These are phyloP conservation scores for Ophiosphaerella herpotricha DNA, from an alignment of 2,329 filamentous ascomycete species.

Conservation along the genomic window DNA sequence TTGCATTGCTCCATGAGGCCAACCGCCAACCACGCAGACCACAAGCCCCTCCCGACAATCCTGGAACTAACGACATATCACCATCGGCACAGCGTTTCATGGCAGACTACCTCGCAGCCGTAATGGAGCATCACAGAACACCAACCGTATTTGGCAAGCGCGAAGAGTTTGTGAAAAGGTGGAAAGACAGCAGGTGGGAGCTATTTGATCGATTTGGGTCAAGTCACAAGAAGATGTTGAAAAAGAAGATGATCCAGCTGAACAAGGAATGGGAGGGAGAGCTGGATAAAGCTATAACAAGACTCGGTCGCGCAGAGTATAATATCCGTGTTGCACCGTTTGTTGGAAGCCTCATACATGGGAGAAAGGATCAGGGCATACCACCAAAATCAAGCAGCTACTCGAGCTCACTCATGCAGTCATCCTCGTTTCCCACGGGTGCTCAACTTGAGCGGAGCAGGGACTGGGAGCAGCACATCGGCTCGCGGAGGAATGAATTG, in stretches of 20 bases:
- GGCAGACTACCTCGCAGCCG: slow-evolving; percentile 19
- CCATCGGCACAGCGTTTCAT: slow-evolving; percentile 17
- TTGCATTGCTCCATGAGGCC: slow-evolving; percentile 14
- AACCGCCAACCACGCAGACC: background rate
- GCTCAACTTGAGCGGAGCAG: too few species aligned
- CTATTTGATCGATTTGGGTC: slow-evolving; percentile 11
- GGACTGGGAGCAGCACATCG: background rate
- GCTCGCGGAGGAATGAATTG: slow-evolving; percentile 5
- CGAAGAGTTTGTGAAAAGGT: slow-evolving; percentile 21
- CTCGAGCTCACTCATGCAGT: background rate
- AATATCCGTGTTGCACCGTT: slow-evolving; percentile 15
- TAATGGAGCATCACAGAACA: slow-evolving; percentile 26
- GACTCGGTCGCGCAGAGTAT: slow-evolving; percentile 9
- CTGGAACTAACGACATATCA: background rate
- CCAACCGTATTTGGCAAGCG: slow-evolving; percentile 13
- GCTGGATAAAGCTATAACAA: slow-evolving; percentile 2
- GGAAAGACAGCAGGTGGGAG: slow-evolving; percentile 14
- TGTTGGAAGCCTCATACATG: slow-evolving; percentile 19
- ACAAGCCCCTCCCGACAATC: background rate
- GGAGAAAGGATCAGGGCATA: slow-evolving; percentile 9
- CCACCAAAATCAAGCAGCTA: background rate
- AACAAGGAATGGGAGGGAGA: slow-evolving; percentile 14
- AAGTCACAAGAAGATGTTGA: slow-evolving; percentile 20
- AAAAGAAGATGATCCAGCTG: slow-evolving; percentile 15
- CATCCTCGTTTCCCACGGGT: too few species aligned